Evolutionary conservation across 306 rosid genomes (phyloP), one percentile per base, ranked within the genome.

Genomic region (Morella rubra): DNA sequence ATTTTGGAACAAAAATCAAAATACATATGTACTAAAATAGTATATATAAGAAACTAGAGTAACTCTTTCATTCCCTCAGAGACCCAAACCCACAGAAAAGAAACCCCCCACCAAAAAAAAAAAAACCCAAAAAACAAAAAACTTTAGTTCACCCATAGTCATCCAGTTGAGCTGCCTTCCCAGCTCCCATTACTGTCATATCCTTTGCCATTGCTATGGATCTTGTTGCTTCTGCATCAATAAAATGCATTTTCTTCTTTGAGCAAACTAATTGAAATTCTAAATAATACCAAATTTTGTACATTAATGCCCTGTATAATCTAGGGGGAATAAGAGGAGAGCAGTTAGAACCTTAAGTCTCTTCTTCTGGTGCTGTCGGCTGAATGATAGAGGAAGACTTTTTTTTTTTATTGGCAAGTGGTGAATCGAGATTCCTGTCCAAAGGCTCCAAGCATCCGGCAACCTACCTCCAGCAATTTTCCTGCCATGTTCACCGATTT

Each of bases 391-490:
- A 41, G 13, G 19, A 67, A 22, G 75, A 58, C 37, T 32, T 32
- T 32, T 32, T 69, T 69, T 46, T 59, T 76, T 93, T 80, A 93
- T 62, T 91, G 90, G 86, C 98, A 93, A 74, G 96, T 78, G 81
- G 86, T 65, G 88, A 91, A 89, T 74, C 81, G 87, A 60, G 91
- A 84, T 73, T 88, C 88, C 81, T 89, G 97, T 82, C 90, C 91
- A 75, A 93, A 42, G 70, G 87, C 82, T 70, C 93, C 91, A 46
- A 93, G 89, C 93, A 93, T 89, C 82, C 90, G 80, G 84, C 97
- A 93, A 1, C 91, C 74, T 60, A 92, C 89, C 87, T 91, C 98
- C 77, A 93, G 75, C 85, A 93, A 87, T 81, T 91, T 93, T 54
- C 97, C 98, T 93, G 92, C 72, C 71, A 88, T 79, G 76, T 79